phyloP scores from a whole-genome alignment of 768 basidiomycete genomes.

The Rhodotorula graminis region DNA sequence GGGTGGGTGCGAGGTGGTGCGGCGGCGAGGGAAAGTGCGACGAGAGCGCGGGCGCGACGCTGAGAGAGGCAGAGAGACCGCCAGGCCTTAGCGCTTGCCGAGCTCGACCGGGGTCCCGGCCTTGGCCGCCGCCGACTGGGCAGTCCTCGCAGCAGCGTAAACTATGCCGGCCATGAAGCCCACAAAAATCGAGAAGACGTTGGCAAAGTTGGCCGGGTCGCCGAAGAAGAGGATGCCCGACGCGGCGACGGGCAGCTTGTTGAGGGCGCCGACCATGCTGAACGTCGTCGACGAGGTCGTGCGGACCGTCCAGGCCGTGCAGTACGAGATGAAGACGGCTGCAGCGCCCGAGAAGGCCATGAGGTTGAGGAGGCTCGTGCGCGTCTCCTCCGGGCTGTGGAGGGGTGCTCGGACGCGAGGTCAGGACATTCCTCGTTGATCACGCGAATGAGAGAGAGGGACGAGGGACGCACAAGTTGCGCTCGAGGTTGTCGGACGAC shows the following conservation, averaged over 20 bases:
- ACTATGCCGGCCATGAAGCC: constrained; percentile 58
- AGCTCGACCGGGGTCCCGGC: constrained; percentile 1
- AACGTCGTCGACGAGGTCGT: constrained; percentile 98
- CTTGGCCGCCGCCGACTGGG: constrained; percentile 19
- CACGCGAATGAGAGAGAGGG: not conserved
- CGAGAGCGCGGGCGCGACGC: not conserved
- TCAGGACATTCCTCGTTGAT: not conserved
- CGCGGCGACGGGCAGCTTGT: constrained; percentile 95
- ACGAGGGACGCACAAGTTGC: constrained; percentile 76
- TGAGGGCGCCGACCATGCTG: constrained; percentile 88
- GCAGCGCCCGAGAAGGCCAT: constrained; percentile 97
- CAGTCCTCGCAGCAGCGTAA: constrained; percentile 28
- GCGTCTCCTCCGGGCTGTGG: constrained; percentile 71
- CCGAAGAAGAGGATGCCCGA: constrained; percentile 99
- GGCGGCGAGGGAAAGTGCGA: not conserved
- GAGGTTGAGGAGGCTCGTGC: constrained; percentile 70
- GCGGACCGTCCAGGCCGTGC: constrained; percentile 97
- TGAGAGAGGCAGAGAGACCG: not conserved
- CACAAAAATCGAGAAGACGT: constrained; percentile 75
- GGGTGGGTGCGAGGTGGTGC: not conserved
- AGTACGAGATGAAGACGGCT: constrained; percentile 91
- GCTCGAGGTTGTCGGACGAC: constrained; percentile 66
- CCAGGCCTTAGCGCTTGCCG: not conserved
- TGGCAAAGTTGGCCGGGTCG: constrained; percentile 78
- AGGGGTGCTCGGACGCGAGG: not conserved